Conservation (phyloP, 495 filamentous ascomycete genomes). For the Penicillium canariense region DNA sequence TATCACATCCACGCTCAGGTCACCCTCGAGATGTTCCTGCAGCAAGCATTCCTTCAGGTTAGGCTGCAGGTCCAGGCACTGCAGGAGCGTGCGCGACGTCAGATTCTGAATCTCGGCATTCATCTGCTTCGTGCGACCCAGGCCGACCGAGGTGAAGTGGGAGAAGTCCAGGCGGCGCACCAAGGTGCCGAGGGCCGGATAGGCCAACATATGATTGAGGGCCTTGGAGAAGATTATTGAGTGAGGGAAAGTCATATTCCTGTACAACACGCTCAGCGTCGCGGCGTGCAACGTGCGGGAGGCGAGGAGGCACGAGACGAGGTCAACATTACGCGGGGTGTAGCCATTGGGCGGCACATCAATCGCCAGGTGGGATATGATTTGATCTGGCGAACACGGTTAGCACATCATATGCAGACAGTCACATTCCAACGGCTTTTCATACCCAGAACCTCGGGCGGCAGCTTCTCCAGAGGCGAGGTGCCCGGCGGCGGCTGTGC, state of each 20-base stretch:
- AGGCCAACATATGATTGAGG: slow-evolving; percentile 62
- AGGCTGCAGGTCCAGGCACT: slow-evolving; percentile 73
- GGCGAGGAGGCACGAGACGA: slow-evolving; percentile 73
- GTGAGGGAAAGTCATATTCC: slow-evolving; percentile 82
- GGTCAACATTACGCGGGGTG: slow-evolving; percentile 75
- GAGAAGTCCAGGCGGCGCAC: slow-evolving; percentile 84
- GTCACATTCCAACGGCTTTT: neutral
- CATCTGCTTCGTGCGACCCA: slow-evolving; percentile 78
- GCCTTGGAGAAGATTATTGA: slow-evolving; percentile 86
- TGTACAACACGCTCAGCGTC: slow-evolving; percentile 75
- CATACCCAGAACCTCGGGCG: slow-evolving; percentile 72
- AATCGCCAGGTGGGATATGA: slow-evolving; percentile 71
- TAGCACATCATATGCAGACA: slow-evolving; percentile 12
- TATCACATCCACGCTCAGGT: slow-evolving; percentile 66
- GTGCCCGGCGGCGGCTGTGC: slow-evolving; percentile 30
- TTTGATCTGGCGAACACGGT: slow-evolving; percentile 56
- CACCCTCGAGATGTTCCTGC: slow-evolving; percentile 82
- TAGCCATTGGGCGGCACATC: slow-evolving; percentile 78
- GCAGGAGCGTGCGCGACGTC: slow-evolving; percentile 70
- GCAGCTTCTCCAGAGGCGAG: slow-evolving; percentile 62
- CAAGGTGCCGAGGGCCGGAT: slow-evolving; percentile 72
- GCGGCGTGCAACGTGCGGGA: slow-evolving; percentile 73
- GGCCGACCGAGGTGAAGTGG: slow-evolving; percentile 80
- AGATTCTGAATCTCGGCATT: slow-evolving; percentile 78
- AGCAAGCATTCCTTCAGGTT: slow-evolving; percentile 77